Evolutionary conservation across 176 grass and related monocot genomes (phyloP).

Genomic region (Oryza brachyantha): DNA sequence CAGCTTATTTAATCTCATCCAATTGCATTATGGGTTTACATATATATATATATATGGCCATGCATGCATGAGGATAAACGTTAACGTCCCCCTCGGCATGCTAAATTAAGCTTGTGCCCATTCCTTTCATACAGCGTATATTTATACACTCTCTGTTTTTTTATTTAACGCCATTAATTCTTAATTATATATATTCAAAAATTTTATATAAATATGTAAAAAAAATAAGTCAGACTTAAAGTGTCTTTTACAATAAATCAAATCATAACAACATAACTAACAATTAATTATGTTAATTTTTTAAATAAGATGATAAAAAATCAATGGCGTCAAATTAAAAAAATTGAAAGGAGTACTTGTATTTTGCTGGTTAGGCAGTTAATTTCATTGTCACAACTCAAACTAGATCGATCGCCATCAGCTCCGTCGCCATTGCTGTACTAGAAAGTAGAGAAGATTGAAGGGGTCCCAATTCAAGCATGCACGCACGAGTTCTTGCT

Average conservation of each 20-base stretch:
- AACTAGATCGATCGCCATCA: neutral
- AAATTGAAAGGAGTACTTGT: too few species aligned
- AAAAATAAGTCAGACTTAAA: too few species aligned
- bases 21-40: neutral
- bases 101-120: constrained; percentile 4
- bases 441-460: neutral
- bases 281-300: too few species aligned
- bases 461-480: neutral
- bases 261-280: too few species aligned
- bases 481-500: neutral
- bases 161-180: too few species aligned
- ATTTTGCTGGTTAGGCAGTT: neutral
- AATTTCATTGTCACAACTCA: constrained; percentile 2
- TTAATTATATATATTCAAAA: too few species aligned
- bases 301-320: too few species aligned
- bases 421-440: neutral
- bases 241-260: too few species aligned
- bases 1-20: neutral
- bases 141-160: too few species aligned
- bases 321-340: too few species aligned
- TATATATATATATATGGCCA: neutral
- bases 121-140: too few species aligned
- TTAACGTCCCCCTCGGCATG: constrained; percentile 14
- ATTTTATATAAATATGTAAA: too few species aligned
- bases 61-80: constrained; percentile 10